Conservation (phyloP, 139 green algal species). For the Chlamydomonas sphaeroides region DNA sequence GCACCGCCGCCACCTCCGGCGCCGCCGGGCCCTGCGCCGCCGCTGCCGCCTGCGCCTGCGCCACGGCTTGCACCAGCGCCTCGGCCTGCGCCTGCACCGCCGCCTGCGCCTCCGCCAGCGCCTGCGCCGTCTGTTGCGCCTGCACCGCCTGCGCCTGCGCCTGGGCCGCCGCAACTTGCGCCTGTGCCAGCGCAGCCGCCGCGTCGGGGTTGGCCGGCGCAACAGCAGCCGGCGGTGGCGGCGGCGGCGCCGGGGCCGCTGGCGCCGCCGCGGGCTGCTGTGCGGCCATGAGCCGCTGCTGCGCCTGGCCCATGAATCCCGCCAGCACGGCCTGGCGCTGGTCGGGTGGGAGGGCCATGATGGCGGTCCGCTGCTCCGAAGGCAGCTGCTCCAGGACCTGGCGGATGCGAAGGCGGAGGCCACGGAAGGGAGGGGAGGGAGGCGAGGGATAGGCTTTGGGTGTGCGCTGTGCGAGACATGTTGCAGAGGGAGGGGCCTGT, state of each 20-base stretch:
- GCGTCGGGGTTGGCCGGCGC: not conserved
- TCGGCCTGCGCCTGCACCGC: not conserved
- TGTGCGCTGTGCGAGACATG: too few relatives aligned
- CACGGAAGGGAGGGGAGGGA: too few relatives aligned
- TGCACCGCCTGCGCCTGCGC: slow-evolving; percentile 4
- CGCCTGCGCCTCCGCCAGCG: not conserved
- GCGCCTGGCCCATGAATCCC: not conserved
- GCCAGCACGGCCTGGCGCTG: not conserved
- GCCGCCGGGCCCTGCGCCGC: not conserved
- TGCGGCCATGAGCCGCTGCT: not conserved
- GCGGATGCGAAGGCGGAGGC: too few relatives aligned
- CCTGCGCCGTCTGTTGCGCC: not conserved
- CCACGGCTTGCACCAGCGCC: not conserved
- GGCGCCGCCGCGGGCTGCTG: not conserved
- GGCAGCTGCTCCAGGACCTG: not conserved
- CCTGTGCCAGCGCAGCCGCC: not conserved
- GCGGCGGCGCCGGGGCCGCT: not conserved
- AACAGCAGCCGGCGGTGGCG: not conserved
- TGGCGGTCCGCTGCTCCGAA: not conserved
- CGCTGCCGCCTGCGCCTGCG: not conserved
- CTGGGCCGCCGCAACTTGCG: not conserved
- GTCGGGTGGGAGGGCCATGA: not conserved
- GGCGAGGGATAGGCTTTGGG: too few relatives aligned
- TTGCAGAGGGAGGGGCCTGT: too few relatives aligned
- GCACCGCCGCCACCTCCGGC: not conserved